Conservation (phyloP, 2,329 filamentous ascomycete species). For the Aureobasidium sp. region DNA sequence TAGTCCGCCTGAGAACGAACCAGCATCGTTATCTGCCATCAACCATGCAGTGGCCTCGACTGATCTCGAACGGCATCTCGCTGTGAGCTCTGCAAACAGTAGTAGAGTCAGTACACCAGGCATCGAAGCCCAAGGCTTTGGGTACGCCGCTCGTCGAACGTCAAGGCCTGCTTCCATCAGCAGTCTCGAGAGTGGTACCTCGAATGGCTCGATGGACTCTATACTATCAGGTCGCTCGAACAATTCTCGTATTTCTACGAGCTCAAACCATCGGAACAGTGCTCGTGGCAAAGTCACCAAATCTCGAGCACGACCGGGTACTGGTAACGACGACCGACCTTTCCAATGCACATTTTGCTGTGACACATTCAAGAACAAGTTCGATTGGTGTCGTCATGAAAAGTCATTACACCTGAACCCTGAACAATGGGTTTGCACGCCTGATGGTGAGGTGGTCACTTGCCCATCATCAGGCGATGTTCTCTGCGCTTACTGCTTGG, state of each 20-base stretch:
- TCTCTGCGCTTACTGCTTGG: conserved; percentile 7
- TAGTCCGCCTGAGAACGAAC: conserved; percentile 63
- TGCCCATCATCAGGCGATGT: not conserved
- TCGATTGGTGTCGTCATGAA: conserved; percentile 60
- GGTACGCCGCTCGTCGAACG: not conserved
- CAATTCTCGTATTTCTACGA: not conserved
- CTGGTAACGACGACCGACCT: not conserved
- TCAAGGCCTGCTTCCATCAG: conserved; percentile 10
- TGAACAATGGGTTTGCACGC: conserved; percentile 59
- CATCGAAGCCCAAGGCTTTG: not conserved
- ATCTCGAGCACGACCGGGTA: not conserved
- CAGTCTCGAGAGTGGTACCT: conserved; percentile 11
- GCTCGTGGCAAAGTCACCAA: conserved; percentile 4
- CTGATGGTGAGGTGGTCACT: conserved; percentile 43
- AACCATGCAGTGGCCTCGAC: conserved; percentile 48
- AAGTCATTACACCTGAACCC: conserved; percentile 56
- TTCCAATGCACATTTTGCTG: conserved; percentile 55
- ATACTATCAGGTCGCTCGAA: conserved; percentile 6
- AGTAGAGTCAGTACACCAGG: conserved; percentile 10
- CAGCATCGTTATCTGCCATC: conserved; percentile 58
- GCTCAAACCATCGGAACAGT: conserved; percentile 1
- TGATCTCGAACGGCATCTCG: conserved; percentile 22
- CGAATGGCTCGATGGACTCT: conserved; percentile 7
- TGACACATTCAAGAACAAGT: conserved; percentile 51
- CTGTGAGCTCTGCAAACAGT: not conserved